Conservation (phyloP, 371 early-diverging fungal species). For the Batkoa obscura region DNA sequence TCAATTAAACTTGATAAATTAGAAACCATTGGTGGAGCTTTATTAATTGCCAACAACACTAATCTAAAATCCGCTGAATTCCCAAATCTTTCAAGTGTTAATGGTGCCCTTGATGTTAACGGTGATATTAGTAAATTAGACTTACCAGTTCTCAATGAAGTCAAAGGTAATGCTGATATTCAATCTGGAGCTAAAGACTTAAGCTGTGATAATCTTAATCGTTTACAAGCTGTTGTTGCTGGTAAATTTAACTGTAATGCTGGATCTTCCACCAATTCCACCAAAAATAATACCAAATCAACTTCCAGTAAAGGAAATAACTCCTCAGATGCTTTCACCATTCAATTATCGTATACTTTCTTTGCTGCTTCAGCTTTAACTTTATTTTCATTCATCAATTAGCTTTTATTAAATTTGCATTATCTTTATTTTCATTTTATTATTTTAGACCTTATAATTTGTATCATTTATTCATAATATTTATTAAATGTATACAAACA, state of each 20-base stretch:
- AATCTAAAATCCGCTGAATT: slow-evolving; percentile 9
- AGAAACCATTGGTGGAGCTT: slow-evolving; percentile 16
- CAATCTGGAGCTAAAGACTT: not conserved
- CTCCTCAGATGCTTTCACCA: no score
- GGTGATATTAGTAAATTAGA: not conserved
- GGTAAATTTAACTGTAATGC: not conserved
- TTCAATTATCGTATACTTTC: no score
- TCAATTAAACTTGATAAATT: slow-evolving; percentile 15
- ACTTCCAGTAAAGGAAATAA: no score
- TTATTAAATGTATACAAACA: no score
- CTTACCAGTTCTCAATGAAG: not conserved
- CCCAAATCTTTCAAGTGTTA: not conserved
- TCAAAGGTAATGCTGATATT: not conserved
- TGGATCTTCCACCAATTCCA: no score
- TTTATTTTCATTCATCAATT: no score
- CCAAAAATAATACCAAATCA: no score
- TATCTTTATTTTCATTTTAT: no score
- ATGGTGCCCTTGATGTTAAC: not conserved
- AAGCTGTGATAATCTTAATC: slow-evolving; percentile 1
- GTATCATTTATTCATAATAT: no score
- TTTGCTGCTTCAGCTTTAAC: no score
- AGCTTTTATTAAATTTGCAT: no score
- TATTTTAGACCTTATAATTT: no score
- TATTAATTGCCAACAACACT: slow-evolving; percentile 16
- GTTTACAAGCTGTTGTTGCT: not conserved